Percentiles rank a stretch among this genome's conserved stretches.
Conservation (phyloP, 345 rosid genomes). For the Passiflora organensis region DNA sequence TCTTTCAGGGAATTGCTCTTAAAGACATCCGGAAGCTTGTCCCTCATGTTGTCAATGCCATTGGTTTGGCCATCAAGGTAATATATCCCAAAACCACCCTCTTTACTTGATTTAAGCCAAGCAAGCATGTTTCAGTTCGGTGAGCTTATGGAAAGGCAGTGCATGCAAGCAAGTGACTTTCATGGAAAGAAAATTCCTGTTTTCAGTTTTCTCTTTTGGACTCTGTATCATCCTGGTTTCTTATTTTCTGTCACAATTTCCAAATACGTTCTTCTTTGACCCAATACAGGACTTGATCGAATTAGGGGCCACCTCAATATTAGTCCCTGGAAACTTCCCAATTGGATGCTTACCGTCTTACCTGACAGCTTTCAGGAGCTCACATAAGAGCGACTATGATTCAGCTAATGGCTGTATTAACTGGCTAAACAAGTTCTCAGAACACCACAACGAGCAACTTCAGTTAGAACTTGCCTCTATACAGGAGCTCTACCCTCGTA, state of each 20-base stretch:
- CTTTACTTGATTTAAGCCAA: neutral
- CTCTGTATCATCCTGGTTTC: too few species aligned
- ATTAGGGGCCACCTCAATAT: constrained; percentile 35
- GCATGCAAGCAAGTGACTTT: too few species aligned
- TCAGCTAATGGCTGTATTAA: constrained; percentile 35
- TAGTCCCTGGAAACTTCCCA: constrained; percentile 45
- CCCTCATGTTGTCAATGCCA: constrained; percentile 29
- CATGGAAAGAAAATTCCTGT: too few species aligned
- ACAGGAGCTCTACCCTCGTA: constrained; percentile 22
- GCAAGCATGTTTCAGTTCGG: too few species aligned
- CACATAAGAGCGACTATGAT: constrained; percentile 23
- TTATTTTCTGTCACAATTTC: too few species aligned
- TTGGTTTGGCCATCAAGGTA: constrained; percentile 36
- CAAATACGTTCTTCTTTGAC: too few species aligned
- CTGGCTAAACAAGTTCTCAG: constrained; percentile 35
- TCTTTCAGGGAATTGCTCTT: constrained; percentile 16
- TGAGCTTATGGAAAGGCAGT: too few species aligned
- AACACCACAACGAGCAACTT: constrained; percentile 36
- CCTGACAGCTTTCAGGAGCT: constrained; percentile 25
- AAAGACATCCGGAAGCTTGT: constrained; percentile 23
- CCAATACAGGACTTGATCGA: constrained; percentile 45
- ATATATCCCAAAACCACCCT: neutral
- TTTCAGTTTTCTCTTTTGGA: too few species aligned
- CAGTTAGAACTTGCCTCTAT: constrained; percentile 19
- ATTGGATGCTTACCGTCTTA: constrained; percentile 31